Evolutionary conservation across 2,329 filamentous ascomycete species (phyloP).

Genomic region (Xylariaceae sp.): DNA sequence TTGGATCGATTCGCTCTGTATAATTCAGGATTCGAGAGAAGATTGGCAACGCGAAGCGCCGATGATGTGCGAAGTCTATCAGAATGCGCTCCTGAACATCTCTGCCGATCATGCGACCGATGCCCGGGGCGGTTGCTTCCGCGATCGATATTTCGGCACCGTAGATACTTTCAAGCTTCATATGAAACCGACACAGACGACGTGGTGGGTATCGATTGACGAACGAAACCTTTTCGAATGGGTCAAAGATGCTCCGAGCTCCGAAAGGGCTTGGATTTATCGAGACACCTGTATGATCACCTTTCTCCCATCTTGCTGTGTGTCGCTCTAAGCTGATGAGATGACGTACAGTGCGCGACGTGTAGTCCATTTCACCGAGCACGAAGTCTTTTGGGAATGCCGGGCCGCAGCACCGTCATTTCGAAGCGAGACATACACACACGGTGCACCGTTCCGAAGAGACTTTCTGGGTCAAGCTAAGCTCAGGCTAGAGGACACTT

Average conservation of each 20-base stretch:
- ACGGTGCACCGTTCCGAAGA: neutral
- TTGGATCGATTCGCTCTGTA: constrained; percentile 8
- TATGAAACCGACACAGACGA: neutral
- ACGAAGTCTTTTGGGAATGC: constrained; percentile 9
- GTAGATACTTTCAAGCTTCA: constrained; percentile 3
- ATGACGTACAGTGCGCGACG: constrained; percentile 1
- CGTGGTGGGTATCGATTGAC: constrained; percentile 7
- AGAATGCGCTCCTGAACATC: constrained; percentile 5
- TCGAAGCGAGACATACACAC: constrained; percentile 5
- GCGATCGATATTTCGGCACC: neutral
- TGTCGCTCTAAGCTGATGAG: neutral
- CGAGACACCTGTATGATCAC: constrained; percentile 6
- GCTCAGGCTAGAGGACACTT: neutral
- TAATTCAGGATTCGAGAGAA: constrained; percentile 4
- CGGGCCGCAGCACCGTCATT: constrained; percentile 3
- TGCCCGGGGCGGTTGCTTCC: constrained; percentile 5
- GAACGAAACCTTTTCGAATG: constrained; percentile 8
- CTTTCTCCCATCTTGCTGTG: no score
- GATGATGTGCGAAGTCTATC: constrained; percentile 5
- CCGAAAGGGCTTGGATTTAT: constrained; percentile 7
- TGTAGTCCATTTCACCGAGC: constrained; percentile 6
- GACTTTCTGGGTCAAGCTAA: constrained; percentile 5
- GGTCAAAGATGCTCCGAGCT: constrained; percentile 3
- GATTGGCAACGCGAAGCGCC: constrained; percentile 6
- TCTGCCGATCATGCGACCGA: constrained; percentile 5